Percentiles rank a stretch among this genome's conserved stretches.
These are phyloP conservation scores for Coelastrella sp. DNA, from an alignment of 139 green algal genomes.

Conservation along the genomic window DNA sequence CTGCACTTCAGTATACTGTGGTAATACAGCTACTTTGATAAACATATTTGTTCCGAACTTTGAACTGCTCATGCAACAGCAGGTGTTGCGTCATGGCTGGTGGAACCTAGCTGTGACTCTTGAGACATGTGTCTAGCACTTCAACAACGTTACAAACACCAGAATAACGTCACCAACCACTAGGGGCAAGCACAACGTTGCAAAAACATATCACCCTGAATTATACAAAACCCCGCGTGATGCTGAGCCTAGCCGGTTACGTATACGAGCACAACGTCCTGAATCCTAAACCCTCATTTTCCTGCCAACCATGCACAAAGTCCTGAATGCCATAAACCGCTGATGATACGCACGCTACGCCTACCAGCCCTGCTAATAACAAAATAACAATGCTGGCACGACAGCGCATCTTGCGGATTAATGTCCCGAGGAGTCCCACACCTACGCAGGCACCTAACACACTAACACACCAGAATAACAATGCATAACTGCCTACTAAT, in stretches of 20 bases:
- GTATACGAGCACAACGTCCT: constrained; percentile 29
- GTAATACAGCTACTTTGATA: too few relatives aligned
- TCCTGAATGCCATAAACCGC: not conserved
- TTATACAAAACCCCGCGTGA: too few relatives aligned
- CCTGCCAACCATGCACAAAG: not conserved
- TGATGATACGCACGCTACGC: not conserved
- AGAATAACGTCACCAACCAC: too few relatives aligned
- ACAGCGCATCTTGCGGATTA: not conserved
- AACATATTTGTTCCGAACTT: too few relatives aligned
- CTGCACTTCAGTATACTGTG: too few relatives aligned
- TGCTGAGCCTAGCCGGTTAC: not conserved
- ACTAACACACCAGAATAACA: not conserved
- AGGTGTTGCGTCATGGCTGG: too few relatives aligned
- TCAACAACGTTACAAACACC: too few relatives aligned
- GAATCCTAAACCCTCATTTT: constrained; percentile 18
- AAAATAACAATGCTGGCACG: not conserved
- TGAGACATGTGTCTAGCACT: too few relatives aligned
- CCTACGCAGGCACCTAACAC: not conserved
- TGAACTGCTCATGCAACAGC: too few relatives aligned
- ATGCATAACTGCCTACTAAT: not conserved
- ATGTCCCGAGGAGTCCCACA: not conserved
- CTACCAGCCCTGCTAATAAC: not conserved
- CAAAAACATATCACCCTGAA: too few relatives aligned
- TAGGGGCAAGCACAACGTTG: too few relatives aligned
- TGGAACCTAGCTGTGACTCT: too few relatives aligned